phyloP scores from a whole-genome alignment of 305 asterid genomes.

The Salvia sclarea region DNA sequence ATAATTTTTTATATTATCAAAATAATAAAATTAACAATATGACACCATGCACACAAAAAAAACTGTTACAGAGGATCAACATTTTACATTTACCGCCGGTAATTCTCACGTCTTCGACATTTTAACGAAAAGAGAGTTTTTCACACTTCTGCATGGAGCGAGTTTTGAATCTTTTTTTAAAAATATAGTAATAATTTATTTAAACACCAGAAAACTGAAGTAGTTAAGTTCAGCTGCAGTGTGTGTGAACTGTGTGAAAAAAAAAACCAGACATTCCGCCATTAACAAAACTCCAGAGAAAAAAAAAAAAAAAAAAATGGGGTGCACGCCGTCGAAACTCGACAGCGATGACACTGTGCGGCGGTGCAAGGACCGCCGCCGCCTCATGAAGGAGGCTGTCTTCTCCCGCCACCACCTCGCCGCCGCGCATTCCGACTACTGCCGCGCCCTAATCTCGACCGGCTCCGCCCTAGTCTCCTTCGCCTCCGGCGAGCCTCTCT shows the following conservation, averaged over 20 bases:
- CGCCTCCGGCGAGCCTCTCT: conserved; percentile 72
- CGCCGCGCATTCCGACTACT: conserved; percentile 88
- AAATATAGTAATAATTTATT: conserved; percentile 31
- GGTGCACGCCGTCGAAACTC: conserved; percentile 84
- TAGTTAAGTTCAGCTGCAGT: neutral
- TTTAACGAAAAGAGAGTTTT: no score
- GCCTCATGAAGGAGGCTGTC: conserved; percentile 77
- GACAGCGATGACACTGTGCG: conserved; percentile 81
- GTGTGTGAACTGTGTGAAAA: conserved; percentile 17
- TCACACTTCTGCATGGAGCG: neutral
- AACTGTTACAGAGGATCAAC: no score
- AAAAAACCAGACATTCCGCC: no score
- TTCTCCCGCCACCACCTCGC: conserved; percentile 82
- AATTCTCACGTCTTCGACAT: no score
- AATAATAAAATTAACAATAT: no score
- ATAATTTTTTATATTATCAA: no score
- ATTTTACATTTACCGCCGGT: neutral
- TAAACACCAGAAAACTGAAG: conserved; percentile 23
- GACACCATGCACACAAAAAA: no score
- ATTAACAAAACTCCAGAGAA: neutral
- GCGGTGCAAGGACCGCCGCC: conserved; percentile 97
- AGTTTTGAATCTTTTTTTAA: no score
- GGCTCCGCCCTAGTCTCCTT: conserved; percentile 75
- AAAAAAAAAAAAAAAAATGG: conserved; percentile 43
- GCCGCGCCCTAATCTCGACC: conserved; percentile 72